A percentile compares a stretch with the other conserved stretches of the same genome.
Conservation (phyloP, 2,329 filamentous ascomycete species). For the Venturia nashicola region DNA sequence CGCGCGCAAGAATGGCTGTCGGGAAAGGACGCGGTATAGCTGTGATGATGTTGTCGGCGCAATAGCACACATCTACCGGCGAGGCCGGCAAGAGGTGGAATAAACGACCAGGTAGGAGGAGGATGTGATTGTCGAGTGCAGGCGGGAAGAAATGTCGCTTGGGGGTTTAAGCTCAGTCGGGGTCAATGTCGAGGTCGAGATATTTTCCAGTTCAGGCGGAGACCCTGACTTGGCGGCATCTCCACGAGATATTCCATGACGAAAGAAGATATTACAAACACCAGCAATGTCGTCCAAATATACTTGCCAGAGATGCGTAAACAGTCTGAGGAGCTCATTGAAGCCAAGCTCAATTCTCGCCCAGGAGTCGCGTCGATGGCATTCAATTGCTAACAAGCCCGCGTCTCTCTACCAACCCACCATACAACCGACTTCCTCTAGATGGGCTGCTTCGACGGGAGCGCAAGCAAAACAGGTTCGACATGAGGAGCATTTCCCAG, state of each 20-base stretch:
- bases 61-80: not conserved
- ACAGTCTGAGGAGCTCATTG: not conserved
- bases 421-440: not conserved
- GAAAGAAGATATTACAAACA: not conserved
- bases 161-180: not conserved
- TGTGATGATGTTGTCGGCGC: not conserved
- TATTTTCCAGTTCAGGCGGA: not conserved
- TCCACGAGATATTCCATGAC: not conserved
- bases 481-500: not conserved
- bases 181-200: not conserved
- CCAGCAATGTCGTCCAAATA: constrained; percentile 10
- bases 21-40: not conserved
- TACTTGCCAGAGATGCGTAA: constrained; percentile 8
- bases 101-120: not conserved
- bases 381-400: not conserved
- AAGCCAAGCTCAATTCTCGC: not conserved
- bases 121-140: not conserved
- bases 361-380: not conserved
- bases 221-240: too few relatives aligned
- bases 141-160: not conserved
- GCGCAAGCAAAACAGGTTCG: not conserved
- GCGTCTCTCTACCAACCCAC: not conserved
- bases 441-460: not conserved
- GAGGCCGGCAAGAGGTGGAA: not conserved
- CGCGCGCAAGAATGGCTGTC: not conserved